These are phyloP conservation scores for Urochloa ruziziensis DNA, from an alignment of 176 grass and related monocot genomes.

Conservation along the genomic window DNA sequence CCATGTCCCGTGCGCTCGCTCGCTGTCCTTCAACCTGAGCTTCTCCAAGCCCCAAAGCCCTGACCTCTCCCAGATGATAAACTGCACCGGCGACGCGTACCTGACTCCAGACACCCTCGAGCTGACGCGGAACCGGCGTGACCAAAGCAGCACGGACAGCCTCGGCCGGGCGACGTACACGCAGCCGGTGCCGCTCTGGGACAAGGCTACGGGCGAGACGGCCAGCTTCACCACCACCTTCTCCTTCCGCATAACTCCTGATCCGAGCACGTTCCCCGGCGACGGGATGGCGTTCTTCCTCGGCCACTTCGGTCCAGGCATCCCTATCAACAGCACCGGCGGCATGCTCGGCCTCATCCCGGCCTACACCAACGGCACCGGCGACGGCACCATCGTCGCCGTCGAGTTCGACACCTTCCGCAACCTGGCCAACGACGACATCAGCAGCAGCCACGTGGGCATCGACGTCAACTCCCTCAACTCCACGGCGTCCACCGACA, in stretches of 20 bases:
- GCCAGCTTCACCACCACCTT: slow-evolving; percentile 49
- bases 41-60: no score
- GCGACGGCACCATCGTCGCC: background rate
- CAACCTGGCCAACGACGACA: background rate
- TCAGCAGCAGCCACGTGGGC: background rate
- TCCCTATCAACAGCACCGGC: background rate
- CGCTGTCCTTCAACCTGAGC: no score
- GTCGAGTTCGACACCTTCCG: background rate
- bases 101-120: no score
- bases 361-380: background rate
- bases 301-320: background rate
- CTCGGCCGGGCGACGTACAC: background rate
- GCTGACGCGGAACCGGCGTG: no score
- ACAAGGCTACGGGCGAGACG: background rate
- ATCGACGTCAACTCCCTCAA: background rate
- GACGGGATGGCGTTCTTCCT: slow-evolving; percentile 52
- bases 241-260: slow-evolving; percentile 19
- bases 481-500: background rate
- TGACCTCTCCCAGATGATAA: no score
- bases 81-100: no score
- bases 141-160: background rate
- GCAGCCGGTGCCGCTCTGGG: background rate
- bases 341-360: background rate
- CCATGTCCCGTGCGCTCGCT: no score
- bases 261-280: no score